These are phyloP conservation scores for Cruciata laevipes DNA, from an alignment of 257 asterid genomes.

Conservation along the genomic window DNA sequence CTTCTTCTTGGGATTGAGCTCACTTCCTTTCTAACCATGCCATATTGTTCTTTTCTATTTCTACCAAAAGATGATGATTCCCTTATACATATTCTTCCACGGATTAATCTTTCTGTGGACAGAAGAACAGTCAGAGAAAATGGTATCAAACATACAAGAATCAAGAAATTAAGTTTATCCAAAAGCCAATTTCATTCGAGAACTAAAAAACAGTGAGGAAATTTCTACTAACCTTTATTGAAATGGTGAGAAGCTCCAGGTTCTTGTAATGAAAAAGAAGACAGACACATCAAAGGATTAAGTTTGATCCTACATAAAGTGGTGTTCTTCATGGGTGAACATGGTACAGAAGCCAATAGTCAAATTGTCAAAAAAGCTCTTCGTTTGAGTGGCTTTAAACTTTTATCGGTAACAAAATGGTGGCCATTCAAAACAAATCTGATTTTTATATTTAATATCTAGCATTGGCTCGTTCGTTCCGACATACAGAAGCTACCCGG, in stretches of 20 bases:
- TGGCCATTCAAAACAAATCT: slow-evolving; percentile 17
- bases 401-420: neutral
- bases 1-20: slow-evolving; percentile 45
- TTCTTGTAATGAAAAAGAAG: slow-evolving; percentile 29
- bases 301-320: slow-evolving; percentile 26
- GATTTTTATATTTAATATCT: neutral
- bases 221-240: slow-evolving; percentile 24
- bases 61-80: slow-evolving; percentile 28
- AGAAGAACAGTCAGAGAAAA: neutral
- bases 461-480: no score
- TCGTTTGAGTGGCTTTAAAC: slow-evolving; percentile 10
- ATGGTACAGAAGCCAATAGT: slow-evolving; percentile 41
- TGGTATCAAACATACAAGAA: slow-evolving; percentile 1
- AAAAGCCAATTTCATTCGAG: neutral
- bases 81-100: slow-evolving; percentile 17
- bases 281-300: slow-evolving; percentile 27
- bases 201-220: neutral
- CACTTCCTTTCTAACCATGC: slow-evolving; percentile 29
- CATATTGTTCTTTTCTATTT: slow-evolving; percentile 25
- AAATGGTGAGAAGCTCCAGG: slow-evolving; percentile 17
- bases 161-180: neutral
- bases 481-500: no score
- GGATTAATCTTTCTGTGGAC: slow-evolving; percentile 35
- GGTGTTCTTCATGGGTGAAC: slow-evolving; percentile 24
- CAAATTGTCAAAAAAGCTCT: neutral